Evolutionary conservation across 192 early-diverging fungal genomes (phyloP).

Genomic region (Dimargaris cristalligena): DNA sequence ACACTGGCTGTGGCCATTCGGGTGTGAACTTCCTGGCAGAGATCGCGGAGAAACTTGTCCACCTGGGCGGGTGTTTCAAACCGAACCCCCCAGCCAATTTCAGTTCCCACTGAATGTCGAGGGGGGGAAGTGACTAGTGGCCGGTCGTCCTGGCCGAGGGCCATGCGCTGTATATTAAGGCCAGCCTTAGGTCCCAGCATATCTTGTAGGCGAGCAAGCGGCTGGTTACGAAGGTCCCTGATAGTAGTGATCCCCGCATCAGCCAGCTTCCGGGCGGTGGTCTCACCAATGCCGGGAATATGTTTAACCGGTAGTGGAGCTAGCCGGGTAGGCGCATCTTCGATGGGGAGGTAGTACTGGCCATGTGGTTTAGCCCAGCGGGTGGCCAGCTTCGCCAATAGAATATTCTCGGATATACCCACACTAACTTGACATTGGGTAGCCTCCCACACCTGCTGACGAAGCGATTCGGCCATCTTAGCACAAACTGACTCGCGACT

Average conservation of each 20-base stretch:
- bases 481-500: too few relatives aligned
- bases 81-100: slow-evolving; percentile 78
- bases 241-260: slow-evolving; percentile 19
- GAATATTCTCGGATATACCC: slow-evolving; percentile 54
- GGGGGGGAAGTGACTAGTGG: slow-evolving; percentile 40
- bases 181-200: slow-evolving; percentile 61
- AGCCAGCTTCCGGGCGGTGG: slow-evolving; percentile 25
- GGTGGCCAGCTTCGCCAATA: slow-evolving; percentile 60
- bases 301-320: slow-evolving; percentile 16
- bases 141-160: slow-evolving; percentile 59
- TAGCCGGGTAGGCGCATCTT: slow-evolving; percentile 9
- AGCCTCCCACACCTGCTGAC: slow-evolving; percentile 23
- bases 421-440: slow-evolving; percentile 56
- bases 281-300: slow-evolving; percentile 45
- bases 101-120: slow-evolving; percentile 64
- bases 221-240: slow-evolving; percentile 13
- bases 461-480: slow-evolving; percentile 41
- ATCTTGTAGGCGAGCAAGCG: slow-evolving; percentile 25
- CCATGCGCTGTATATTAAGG: slow-evolving; percentile 42
- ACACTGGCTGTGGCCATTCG: slow-evolving; percentile 42
- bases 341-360: slow-evolving; percentile 16
- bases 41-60: slow-evolving; percentile 39
- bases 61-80: slow-evolving; percentile 56
- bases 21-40: slow-evolving; percentile 25
- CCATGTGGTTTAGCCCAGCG: slow-evolving; percentile 56